These are phyloP conservation scores for Eucalyptus polyanthemos DNA, from an alignment of 345 rosid genomes.

Conservation along the genomic window DNA sequence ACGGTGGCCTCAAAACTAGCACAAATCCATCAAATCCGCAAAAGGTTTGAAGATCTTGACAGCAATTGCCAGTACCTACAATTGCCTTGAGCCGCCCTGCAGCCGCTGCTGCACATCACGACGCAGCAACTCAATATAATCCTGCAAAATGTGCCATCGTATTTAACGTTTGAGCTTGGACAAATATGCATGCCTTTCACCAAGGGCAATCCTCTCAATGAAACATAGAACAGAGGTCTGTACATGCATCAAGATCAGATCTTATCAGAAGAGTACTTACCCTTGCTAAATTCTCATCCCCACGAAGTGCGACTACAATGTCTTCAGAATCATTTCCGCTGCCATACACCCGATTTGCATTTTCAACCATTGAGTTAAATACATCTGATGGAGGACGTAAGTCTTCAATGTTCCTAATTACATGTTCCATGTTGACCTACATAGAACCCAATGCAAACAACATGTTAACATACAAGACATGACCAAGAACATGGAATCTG, in stretches of 20 bases:
- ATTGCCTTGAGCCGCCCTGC: slow-evolving; percentile 9
- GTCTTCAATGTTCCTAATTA: slow-evolving; percentile 45
- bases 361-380: slow-evolving; percentile 47
- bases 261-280: slow-evolving; percentile 19
- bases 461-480: not conserved
- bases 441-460: not conserved
- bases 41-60: not conserved
- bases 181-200: not conserved
- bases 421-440: slow-evolving; percentile 35
- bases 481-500: not conserved
- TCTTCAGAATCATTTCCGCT: slow-evolving; percentile 16
- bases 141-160: slow-evolving; percentile 24
- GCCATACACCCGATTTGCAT: slow-evolving; percentile 25
- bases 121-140: slow-evolving; percentile 47
- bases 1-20: not conserved
- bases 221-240: not conserved
- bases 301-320: slow-evolving; percentile 36
- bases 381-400: slow-evolving; percentile 38
- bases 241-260: not conserved
- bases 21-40: not conserved
- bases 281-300: slow-evolving; percentile 39
- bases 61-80: not conserved
- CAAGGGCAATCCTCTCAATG: not conserved
- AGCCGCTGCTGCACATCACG: slow-evolving; percentile 29
- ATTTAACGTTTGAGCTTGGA: not conserved